phyloP scores from a whole-genome alignment of 2,329 filamentous ascomycete genomes.

The Colletotrichum noveboracense region DNA sequence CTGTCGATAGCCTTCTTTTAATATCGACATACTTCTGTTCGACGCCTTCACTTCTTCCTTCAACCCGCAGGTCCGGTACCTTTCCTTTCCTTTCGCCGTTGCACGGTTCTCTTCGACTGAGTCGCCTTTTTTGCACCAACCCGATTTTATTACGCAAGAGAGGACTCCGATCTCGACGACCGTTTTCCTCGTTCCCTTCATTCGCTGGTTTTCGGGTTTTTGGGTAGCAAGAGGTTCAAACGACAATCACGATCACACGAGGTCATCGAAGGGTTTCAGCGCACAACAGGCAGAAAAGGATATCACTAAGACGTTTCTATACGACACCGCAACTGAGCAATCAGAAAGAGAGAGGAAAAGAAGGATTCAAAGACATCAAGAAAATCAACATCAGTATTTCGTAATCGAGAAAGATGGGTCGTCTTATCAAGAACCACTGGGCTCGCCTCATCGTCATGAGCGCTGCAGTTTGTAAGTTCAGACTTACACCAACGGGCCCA shows the following conservation, averaged over 20 bases:
- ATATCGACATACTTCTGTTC: constrained; percentile 45
- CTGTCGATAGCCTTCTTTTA: constrained; percentile 59
- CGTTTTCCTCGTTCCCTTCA: constrained; percentile 23
- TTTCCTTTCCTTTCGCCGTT: constrained; percentile 33
- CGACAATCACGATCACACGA: not conserved
- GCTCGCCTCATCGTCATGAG: constrained; percentile 91
- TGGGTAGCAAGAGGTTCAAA: not conserved
- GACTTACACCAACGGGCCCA: not conserved
- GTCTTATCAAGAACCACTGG: constrained; percentile 99
- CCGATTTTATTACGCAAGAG: constrained; percentile 19
- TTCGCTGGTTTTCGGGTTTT: constrained; percentile 15
- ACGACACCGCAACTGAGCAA: not conserved
- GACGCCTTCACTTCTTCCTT: constrained; percentile 27
- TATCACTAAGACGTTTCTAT: not conserved
- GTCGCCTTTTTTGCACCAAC: constrained; percentile 24
- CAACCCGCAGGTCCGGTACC: constrained; percentile 59
- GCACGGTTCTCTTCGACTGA: constrained; percentile 26
- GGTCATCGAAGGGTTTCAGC: not conserved
- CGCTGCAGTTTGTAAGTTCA: constrained; percentile 74
- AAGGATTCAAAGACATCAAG: constrained; percentile 5
- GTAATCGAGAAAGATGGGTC: constrained; percentile 72
- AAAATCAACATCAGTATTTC: not conserved
- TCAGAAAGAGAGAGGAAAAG: constrained; percentile 17
- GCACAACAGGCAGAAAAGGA: not conserved
- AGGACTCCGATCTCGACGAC: constrained; percentile 22